Conservation (phyloP, 495 filamentous ascomycete species). For the Aspergillus carlsbadensis region DNA sequence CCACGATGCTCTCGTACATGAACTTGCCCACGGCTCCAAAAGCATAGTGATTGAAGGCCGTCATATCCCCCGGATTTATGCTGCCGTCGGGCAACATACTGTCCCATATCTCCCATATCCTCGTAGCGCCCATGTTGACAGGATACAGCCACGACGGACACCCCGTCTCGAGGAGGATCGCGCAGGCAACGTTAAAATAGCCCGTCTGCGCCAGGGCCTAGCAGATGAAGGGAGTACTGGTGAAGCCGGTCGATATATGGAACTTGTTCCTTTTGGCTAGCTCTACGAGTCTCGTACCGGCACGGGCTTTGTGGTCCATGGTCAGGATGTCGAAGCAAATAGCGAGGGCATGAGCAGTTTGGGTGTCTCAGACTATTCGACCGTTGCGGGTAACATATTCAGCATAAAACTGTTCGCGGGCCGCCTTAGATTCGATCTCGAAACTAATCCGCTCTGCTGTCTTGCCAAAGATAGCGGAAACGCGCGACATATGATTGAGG, state of each 20-base stretch:
- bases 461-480: conserved; percentile 24
- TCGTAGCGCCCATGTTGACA: conserved; percentile 52
- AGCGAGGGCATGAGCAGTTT: conserved; percentile 46
- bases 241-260: conserved; percentile 53
- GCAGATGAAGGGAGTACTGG: conserved; percentile 49
- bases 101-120: conserved; percentile 59
- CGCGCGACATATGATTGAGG: conserved; percentile 29
- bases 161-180: conserved; percentile 38
- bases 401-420: conserved; percentile 37
- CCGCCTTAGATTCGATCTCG: conserved; percentile 16
- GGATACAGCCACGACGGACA: conserved; percentile 54
- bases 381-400: conserved; percentile 45
- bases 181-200: conserved; percentile 29
- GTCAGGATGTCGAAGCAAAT: conserved; percentile 43
- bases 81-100: conserved; percentile 49
- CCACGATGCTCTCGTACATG: conserved; percentile 27
- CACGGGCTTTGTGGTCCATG: conserved; percentile 27
- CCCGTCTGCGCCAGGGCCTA: conserved; percentile 39
- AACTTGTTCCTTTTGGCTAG: conserved; percentile 39
- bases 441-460: conserved; percentile 25
- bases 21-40: conserved; percentile 39
- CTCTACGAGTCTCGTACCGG: conserved; percentile 31
- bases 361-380: conserved; percentile 42
- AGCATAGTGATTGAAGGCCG: conserved; percentile 54
- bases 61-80: conserved; percentile 55